A percentile compares a stretch with the other conserved stretches of the same genome.
Conservation (phyloP, 306 rosid genomes). For the Medicago arabica region DNA sequence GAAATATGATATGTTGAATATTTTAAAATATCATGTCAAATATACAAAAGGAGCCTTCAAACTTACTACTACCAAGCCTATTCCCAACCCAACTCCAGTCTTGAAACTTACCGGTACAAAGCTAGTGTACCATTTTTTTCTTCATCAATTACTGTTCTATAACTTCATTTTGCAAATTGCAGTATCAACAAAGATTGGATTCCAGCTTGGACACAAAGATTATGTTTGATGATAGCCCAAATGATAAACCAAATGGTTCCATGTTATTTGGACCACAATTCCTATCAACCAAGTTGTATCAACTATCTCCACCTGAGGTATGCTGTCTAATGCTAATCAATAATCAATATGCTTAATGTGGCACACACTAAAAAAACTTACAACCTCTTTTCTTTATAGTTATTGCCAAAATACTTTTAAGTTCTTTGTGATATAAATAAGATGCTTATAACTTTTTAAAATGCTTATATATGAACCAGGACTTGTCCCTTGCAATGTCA, state of each 20-base stretch:
- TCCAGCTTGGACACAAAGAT: constrained; percentile 17
- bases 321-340: not conserved
- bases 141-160: not conserved
- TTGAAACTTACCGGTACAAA: too few relatives aligned
- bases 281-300: constrained; percentile 43
- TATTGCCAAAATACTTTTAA: not conserved
- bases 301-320: constrained; percentile 54
- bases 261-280: constrained; percentile 33
- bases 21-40: too few relatives aligned
- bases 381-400: too few relatives aligned
- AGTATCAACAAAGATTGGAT: not conserved
- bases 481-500: constrained; percentile 45
- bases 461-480: constrained; percentile 34
- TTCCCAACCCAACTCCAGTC: too few relatives aligned
- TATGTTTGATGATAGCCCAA: constrained; percentile 13
- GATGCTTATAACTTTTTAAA: too few relatives aligned
- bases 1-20: too few relatives aligned
- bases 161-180: not conserved
- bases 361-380: not conserved
- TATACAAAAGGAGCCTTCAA: too few relatives aligned
- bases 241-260: constrained; percentile 28
- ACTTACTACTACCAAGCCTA: too few relatives aligned
- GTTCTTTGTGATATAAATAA: not conserved
- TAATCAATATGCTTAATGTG: not conserved
- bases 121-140: not conserved